phyloP scores from a whole-genome alignment of 352 stramenopile species.

The Phytophthora fragariae region DNA sequence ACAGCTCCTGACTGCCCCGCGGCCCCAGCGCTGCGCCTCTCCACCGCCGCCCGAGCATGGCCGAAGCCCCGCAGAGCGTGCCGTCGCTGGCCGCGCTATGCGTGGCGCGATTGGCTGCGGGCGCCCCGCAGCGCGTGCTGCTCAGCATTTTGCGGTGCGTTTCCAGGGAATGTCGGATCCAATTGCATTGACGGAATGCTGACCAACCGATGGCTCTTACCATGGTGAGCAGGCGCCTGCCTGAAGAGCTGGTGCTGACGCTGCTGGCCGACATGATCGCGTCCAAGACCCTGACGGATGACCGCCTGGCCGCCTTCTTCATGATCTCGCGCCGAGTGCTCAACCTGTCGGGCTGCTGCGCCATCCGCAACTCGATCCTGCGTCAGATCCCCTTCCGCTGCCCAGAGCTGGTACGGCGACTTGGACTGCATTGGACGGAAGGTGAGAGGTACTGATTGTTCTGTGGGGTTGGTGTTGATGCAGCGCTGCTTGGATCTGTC shows the following conservation, averaged over 20 bases:
- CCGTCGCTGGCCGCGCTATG: conserved; percentile 71
- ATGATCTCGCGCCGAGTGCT: conserved; percentile 78
- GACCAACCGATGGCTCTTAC: not conserved
- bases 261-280: conserved; percentile 77
- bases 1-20: not conserved
- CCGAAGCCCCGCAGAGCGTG: conserved; percentile 31
- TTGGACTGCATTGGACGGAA: not conserved
- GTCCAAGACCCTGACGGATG: conserved; percentile 80
- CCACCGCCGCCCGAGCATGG: conserved; percentile 11
- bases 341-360: conserved; percentile 70
- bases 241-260: conserved; percentile 84
- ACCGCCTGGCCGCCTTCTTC: conserved; percentile 86
- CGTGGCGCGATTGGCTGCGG: conserved; percentile 61
- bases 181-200: conserved; percentile 17
- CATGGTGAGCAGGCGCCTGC: conserved; percentile 55
- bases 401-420: conserved; percentile 68
- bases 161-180: not conserved
- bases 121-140: conserved; percentile 63
- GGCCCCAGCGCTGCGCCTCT: not conserved
- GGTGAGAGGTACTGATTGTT: conserved; percentile 11
- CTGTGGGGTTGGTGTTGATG: not conserved
- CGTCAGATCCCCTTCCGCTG: conserved; percentile 88
- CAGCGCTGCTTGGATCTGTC: conserved; percentile 86
- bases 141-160: conserved; percentile 67
- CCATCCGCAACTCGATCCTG: conserved; percentile 88